Evolutionary conservation across 257 asterid genomes (phyloP).

Genomic region (Solanum ahanhuiri): DNA sequence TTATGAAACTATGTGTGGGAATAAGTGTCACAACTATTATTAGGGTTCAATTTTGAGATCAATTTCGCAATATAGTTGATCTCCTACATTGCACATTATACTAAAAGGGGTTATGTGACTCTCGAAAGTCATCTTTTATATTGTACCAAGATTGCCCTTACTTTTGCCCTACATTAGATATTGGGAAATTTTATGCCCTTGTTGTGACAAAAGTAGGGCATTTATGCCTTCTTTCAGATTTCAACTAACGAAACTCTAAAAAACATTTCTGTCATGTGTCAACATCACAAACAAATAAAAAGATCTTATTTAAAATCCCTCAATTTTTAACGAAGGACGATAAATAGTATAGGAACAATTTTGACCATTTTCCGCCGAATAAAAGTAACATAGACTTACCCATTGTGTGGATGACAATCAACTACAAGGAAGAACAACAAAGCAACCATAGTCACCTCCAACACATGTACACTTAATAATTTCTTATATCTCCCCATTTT

Average conservation of each 20-base stretch:
- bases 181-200: not conserved
- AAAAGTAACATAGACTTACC: not conserved
- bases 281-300: not conserved
- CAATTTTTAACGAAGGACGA: not conserved
- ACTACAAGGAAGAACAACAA: not conserved
- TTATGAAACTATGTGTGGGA: no score
- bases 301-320: not conserved
- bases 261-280: rapidly evolving
- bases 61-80: no score
- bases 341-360: not conserved
- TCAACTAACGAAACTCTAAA: no score
- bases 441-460: not conserved
- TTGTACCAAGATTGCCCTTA: not conserved
- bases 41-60: not conserved
- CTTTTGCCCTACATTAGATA: not conserved
- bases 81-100: not conserved
- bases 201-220: not conserved
- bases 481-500: not conserved
- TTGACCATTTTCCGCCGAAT: not conserved
- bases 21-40: no score
- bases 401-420: not conserved
- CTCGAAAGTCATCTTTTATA: not conserved
- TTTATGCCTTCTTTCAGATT: not conserved
- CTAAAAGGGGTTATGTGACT: not conserved
- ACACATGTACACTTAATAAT: not conserved